These are phyloP conservation scores for Globisporangium paddicum DNA, from an alignment of 352 stramenopile species.

Conservation along the genomic window DNA sequence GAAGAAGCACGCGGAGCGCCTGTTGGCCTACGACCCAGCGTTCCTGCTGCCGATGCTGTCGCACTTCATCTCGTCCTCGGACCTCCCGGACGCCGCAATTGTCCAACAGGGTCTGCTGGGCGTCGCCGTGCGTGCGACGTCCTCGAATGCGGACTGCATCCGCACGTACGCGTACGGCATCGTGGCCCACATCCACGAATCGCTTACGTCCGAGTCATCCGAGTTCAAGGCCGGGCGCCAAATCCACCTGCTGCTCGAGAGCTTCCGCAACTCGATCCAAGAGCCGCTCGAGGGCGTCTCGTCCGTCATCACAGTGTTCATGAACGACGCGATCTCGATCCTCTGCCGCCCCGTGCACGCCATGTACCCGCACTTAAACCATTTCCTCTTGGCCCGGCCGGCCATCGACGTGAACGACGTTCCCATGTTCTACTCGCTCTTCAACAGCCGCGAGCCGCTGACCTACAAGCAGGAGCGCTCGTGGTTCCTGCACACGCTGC, in stretches of 20 bases:
- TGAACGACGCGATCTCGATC: conserved; percentile 74
- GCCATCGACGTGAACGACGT: conserved; percentile 78
- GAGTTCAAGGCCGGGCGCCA: conserved; percentile 76
- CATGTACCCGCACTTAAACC: conserved; percentile 78
- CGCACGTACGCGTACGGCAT: conserved; percentile 72
- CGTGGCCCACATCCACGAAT: conserved; percentile 69
- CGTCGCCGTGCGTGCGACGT: conserved; percentile 64
- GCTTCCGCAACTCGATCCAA: conserved; percentile 59
- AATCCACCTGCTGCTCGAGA: conserved; percentile 75
- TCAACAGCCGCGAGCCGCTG: conserved; percentile 67
- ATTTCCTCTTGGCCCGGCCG: conserved; percentile 77
- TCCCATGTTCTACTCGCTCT: conserved; percentile 87
- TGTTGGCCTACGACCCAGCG: conserved; percentile 58
- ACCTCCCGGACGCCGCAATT: conserved; percentile 45
- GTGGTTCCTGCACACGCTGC: conserved; percentile 76
- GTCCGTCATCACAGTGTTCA: conserved; percentile 75
- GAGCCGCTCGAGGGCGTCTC: conserved; percentile 51
- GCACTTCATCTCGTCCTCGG: conserved; percentile 69
- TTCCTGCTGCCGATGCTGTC: conserved; percentile 76
- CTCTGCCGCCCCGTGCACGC: conserved; percentile 59
- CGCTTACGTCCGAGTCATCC: conserved; percentile 44
- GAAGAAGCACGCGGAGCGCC: background rate
- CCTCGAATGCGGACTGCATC: conserved; percentile 46
- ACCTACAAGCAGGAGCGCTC: conserved; percentile 81
- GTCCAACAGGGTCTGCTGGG: conserved; percentile 73